Base-by-base conservation (phyloP, 2,329 filamentous ascomycete species). In the Cercospora zeae-maydis region DNA sequence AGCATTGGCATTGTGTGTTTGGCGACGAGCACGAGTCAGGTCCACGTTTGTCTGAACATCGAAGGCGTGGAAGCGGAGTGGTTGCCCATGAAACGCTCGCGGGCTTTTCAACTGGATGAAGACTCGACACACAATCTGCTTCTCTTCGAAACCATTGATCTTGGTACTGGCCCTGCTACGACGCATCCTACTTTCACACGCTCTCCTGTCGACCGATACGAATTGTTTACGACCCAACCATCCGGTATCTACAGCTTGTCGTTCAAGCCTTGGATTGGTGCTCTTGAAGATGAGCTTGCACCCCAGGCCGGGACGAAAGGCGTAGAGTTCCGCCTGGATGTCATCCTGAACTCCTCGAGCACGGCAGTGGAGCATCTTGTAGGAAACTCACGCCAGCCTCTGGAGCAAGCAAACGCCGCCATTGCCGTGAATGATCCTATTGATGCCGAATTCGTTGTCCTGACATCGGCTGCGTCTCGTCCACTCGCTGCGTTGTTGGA, bases 41-140 rank as follows among this genome's bases (percentile, higher is more conserved):
- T 88, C 7, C 83, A 86, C 66, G 73, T 87, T 33, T 87, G 83
- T 64, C 78, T 88, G 30, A 84, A 88, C 67, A 72, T 87, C 33
- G 83, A 87, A 56, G 86, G 85, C 0, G 80, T 88, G 2, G 81
- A 86, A 67, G 86, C 83, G 7, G 83, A 85, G 69, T 88, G 86
- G 86, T 79, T 88, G 7, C 85, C 86, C 19, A 72, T 75, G 14
- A 73, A 74, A 55, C 67, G 67, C 30, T 59, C 71, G 58, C 61
- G 68, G 8, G 67, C 69, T 21, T 67, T 69, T 7, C 59, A 68
- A 13, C 64, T 72, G 34, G 71, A 74, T 27, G 58, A 62, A 1
- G 70, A 72, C 8, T 69, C 69, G 9, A 63, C 66, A 9, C 69
- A 72, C 30, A 67, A 71, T 24, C 61, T 77, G 14, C 63, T 76